Percentiles rank a stretch among this genome's conserved stretches.
Evolutionary conservation across 2,329 filamentous ascomycete species (phyloP).

Genomic region (Rhinocladiella mackenziei): DNA sequence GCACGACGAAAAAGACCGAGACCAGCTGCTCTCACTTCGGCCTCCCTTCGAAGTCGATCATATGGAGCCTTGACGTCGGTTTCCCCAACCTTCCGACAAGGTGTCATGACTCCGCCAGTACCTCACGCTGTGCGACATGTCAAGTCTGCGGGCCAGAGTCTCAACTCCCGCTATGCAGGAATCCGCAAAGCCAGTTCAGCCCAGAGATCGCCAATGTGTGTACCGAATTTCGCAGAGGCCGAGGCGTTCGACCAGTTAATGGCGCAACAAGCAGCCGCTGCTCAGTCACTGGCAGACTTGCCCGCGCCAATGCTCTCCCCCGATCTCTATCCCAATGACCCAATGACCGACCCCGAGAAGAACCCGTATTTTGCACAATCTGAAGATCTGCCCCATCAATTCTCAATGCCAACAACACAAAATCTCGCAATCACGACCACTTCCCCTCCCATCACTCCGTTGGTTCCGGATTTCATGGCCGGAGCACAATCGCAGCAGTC

Average conservation of each 20-base stretch:
- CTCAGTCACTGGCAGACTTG: constrained; percentile 15
- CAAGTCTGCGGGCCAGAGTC: constrained; percentile 43
- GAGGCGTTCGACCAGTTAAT: constrained; percentile 34
- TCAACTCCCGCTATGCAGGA: constrained; percentile 44
- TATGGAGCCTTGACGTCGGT: constrained; percentile 39
- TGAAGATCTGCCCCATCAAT: constrained; percentile 15
- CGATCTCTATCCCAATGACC: constrained; percentile 11
- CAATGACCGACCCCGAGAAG: constrained; percentile 24
- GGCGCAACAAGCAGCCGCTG: constrained; percentile 23
- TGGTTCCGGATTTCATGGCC: constrained; percentile 37
- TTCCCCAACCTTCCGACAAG: constrained; percentile 39
- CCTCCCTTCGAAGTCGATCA: constrained; percentile 36
- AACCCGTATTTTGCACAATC: constrained; percentile 25
- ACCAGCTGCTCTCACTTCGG: constrained; percentile 45
- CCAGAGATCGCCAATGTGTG: constrained; percentile 46
- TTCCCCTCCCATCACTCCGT: constrained; percentile 44
- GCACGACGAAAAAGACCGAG: constrained; percentile 45
- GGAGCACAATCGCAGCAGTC: constrained; percentile 29
- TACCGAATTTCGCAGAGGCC: constrained; percentile 44
- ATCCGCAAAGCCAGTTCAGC: constrained; percentile 45
- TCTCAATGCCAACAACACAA: constrained; percentile 14
- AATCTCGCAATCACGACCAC: constrained; percentile 30
- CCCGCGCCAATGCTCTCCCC: constrained; percentile 19
- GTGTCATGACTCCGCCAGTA: constrained; percentile 33
- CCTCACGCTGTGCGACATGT: constrained; percentile 43